These are phyloP conservation scores for Uncinocarpus reesii DNA, from an alignment of 2,329 filamentous ascomycete genomes.

Conservation along the genomic window DNA sequence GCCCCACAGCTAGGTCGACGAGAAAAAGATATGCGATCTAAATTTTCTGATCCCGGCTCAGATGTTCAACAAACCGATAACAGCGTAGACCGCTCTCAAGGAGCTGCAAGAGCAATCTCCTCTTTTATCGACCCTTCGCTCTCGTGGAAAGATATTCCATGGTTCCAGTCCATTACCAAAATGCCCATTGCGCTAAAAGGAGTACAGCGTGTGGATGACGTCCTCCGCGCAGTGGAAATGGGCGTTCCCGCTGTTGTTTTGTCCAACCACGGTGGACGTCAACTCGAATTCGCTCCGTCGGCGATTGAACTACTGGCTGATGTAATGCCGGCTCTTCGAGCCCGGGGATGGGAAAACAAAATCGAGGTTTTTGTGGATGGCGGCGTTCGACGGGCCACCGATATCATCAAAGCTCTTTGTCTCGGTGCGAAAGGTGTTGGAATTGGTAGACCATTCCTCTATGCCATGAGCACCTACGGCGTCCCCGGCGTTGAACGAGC, in stretches of 20 bases:
- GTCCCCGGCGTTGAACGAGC: slow-evolving; percentile 77
- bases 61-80: slow-evolving; percentile 63
- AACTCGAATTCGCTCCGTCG: slow-evolving; percentile 83
- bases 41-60: slow-evolving; percentile 74
- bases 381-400: slow-evolving; percentile 77
- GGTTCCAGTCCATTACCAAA: slow-evolving; percentile 79
- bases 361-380: slow-evolving; percentile 89
- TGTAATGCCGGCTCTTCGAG: slow-evolving; percentile 75
- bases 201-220: slow-evolving; percentile 91
- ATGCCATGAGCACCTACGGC: slow-evolving; percentile 90
- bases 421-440: slow-evolving; percentile 86
- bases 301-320: slow-evolving; percentile 85
- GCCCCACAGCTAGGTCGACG: slow-evolving; percentile 87
- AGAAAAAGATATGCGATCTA: slow-evolving; percentile 95
- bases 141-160: slow-evolving; percentile 86
- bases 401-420: slow-evolving; percentile 91
- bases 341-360: slow-evolving; percentile 60
- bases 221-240: slow-evolving; percentile 69
- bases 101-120: slow-evolving; percentile 86
- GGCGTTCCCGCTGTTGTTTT: slow-evolving; percentile 85
- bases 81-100: slow-evolving; percentile 72
- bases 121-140: slow-evolving; percentile 94
- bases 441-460: slow-evolving; percentile 88
- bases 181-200: slow-evolving; percentile 97
- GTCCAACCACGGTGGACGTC: slow-evolving; percentile 89